Base-by-base conservation (phyloP, 192 early-diverging fungal genomes). In the Tieghemiomyces parasiticus region DNA sequence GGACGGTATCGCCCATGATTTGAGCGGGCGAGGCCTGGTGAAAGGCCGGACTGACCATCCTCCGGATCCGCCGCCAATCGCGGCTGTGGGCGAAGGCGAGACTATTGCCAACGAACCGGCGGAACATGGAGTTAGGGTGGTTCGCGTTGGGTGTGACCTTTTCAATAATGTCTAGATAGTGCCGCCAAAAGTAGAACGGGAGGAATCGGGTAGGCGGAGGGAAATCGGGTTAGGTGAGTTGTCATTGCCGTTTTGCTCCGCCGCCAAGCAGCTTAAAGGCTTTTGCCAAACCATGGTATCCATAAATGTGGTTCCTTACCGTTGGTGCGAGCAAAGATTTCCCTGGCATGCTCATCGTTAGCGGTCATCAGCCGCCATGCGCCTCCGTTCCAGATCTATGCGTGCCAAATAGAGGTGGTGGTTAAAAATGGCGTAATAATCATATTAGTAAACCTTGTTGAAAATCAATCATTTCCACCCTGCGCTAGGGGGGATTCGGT, bases 31-130 rank as follows among this genome's bases (percentile, higher is more conserved):
- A 74, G 8, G 67, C 56, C 30, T 73, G 66, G 48, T 67, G 70
- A 58, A 78, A 78, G 3, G 73, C 73, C 6, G 71, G 71, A 63
- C 68, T 67, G 47, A 74, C 63, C 26, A 78, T 66, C 6, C 69
- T 67, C 28, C 73, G 70, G 48, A 74, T 73, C 53, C 73, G 68
- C 35, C 66, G 66, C 60, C 70, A 74, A 12, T 64, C 63, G 8
- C 74, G 63, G 44, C 71, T 66, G 58, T 74, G 71, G 33, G 71
- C 67, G 48, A 74, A 74, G 26, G 64, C 58, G 2, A 78, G 62
- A 58, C 55, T 58, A 34, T 30, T 58, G 4, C 55, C 55, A 25
- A 58, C 35, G n/a, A 58, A 58, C n/a, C 26, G 16, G 55, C 55
- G 55, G n/a, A 58, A 58, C 4, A 58, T 20, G 34, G 55, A 58